phyloP scores from a whole-genome alignment of 73 alveolate genomes.

The Tetrahymena thermophila region DNA sequence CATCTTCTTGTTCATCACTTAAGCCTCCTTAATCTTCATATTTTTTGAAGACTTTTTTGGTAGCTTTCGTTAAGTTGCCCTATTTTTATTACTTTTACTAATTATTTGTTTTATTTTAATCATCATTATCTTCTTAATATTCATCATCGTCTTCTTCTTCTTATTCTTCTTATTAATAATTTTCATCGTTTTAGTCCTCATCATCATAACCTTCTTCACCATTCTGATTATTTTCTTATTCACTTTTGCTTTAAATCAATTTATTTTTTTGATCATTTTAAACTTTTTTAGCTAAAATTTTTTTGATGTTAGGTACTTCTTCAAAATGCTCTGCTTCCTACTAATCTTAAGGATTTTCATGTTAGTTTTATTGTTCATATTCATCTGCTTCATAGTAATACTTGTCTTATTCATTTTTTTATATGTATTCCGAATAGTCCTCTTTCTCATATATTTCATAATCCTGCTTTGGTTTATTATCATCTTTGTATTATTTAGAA shows the following conservation, averaged over 20 bases:
- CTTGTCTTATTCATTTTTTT: background rate
- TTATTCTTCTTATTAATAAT: background rate
- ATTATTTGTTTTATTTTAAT: background rate
- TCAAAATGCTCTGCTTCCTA: background rate
- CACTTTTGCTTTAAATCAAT: background rate
- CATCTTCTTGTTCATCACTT: background rate
- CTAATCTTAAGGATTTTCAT: background rate
- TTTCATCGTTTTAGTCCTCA: background rate
- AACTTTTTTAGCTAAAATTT: background rate
- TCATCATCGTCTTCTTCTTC: background rate
- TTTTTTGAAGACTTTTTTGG: background rate
- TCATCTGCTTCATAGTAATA: background rate
- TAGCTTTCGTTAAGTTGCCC: background rate
- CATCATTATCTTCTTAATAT: background rate
- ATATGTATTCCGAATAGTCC: background rate
- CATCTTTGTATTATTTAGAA: background rate
- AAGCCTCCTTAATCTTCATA: background rate
- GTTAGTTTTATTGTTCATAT: background rate
- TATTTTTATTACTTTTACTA: background rate
- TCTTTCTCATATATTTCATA: background rate
- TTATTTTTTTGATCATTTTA: background rate
- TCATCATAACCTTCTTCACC: background rate
- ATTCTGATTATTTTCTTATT: background rate
- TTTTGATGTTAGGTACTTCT: background rate
- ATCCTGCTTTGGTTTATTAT: background rate